Conservation (phyloP, 768 basidiomycete species). For the Leccinellum luteum region DNA sequence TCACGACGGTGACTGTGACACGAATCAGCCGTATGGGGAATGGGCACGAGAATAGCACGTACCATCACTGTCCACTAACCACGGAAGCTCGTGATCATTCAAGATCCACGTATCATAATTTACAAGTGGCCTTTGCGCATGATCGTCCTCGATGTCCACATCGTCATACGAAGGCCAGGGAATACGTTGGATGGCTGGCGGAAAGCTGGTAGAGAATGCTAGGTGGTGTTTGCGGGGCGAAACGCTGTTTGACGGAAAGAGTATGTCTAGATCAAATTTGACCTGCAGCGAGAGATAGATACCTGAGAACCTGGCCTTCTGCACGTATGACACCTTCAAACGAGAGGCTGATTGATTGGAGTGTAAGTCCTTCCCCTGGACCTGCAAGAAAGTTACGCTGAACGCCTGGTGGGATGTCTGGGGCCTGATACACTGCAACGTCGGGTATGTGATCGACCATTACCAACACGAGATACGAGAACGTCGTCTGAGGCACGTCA, state of each 20-base stretch:
- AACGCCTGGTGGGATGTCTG: slow-evolving; percentile 44
- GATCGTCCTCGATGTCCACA: slow-evolving; percentile 34
- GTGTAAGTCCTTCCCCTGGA: slow-evolving; percentile 72
- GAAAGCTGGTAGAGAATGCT: slow-evolving; percentile 69
- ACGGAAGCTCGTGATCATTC: slow-evolving; percentile 63
- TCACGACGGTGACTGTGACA: slow-evolving; percentile 56
- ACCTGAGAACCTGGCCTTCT: slow-evolving; percentile 76
- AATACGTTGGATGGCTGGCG: slow-evolving; percentile 77
- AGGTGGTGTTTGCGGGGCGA: slow-evolving; percentile 71
- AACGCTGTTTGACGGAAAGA: slow-evolving; percentile 44
- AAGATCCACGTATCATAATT: slow-evolving; percentile 71
- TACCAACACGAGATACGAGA: slow-evolving; percentile 76
- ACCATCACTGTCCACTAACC: slow-evolving; percentile 78
- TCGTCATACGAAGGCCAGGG: slow-evolving; percentile 70
- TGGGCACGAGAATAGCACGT: slow-evolving; percentile 16
- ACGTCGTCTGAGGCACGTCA: slow-evolving; percentile 56
- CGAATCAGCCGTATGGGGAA: neutral
- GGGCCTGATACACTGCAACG: slow-evolving; percentile 53
- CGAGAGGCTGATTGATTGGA: slow-evolving; percentile 65
- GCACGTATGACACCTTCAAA: slow-evolving; percentile 82
- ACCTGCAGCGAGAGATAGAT: slow-evolving; percentile 2
- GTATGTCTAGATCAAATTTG: neutral
- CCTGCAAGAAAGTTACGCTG: slow-evolving; percentile 73
- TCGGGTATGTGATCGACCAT: slow-evolving; percentile 57
- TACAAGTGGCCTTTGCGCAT: slow-evolving; percentile 34